Conservation (phyloP, 306 rosid species). For the Pueraria montana region DNA sequence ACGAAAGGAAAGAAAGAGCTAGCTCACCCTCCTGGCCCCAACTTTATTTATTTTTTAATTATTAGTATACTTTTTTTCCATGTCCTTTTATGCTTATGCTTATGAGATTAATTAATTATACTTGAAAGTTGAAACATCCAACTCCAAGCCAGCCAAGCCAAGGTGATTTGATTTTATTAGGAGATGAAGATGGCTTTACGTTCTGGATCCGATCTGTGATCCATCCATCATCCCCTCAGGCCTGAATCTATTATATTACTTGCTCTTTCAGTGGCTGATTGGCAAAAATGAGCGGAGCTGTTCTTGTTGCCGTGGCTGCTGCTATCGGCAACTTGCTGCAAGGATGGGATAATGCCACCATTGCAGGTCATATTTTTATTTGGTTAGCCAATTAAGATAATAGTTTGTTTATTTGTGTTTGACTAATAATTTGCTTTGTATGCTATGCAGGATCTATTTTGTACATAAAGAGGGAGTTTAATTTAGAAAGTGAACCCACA, state of each 20-base stretch:
- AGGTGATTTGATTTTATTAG: background rate
- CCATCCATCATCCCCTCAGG: background rate
- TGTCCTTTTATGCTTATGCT: background rate
- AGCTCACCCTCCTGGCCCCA: too few relatives aligned
- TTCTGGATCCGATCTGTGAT: background rate
- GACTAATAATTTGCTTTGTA: background rate
- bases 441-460: slow-evolving; percentile 69
- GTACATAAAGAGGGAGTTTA: slow-evolving; percentile 85
- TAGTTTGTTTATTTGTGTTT: too few relatives aligned
- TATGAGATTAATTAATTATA: background rate
- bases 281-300: slow-evolving; percentile 73
- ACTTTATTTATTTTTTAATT: background rate
- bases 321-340: slow-evolving; percentile 85
- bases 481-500: slow-evolving; percentile 71
- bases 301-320: slow-evolving; percentile 86
- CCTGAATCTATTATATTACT: background rate
- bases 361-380: slow-evolving; percentile 68
- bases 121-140: background rate
- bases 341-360: slow-evolving; percentile 97
- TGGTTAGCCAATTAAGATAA: background rate
- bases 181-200: background rate
- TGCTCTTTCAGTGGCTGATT: background rate
- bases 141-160: background rate
- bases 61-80: background rate
- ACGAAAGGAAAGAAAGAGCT: too few relatives aligned